Evolutionary conservation across 768 basidiomycete genomes (phyloP), one percentile per base, ranked within the genome.

Genomic region (Rhodotorula taiwanensis): DNA sequence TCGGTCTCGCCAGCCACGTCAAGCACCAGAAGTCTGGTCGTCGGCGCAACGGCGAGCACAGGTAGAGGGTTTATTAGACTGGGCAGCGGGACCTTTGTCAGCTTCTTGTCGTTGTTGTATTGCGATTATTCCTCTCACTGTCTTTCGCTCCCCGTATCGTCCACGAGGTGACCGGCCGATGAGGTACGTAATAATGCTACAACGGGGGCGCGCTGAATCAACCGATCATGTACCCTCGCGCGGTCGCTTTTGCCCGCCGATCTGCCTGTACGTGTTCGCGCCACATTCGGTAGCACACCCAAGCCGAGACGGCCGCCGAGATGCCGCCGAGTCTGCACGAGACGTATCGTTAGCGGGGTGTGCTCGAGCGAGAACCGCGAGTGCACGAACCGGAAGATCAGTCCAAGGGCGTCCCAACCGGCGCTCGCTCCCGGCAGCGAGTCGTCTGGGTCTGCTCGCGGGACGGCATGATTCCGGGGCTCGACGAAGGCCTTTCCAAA

Each of bases 371-470:
- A n/a, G n/a, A n/a, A 5, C 27, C 43, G 48, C 44, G 33, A 21
- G 25, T 36, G 6, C 21, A 33, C 67, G 36, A 23, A 68, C 67
- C 60, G 62, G 52, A 70, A 66, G 48, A 70, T 63, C 28, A 70
- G 42, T 1, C 64, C 65, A 5, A 70, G 28, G 23, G 64, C 61
- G 36, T 57, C 62, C 59, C 62, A 66, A 2, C 58, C 62, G 14
- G 25, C 42, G 10, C 20, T 18, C 0, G 11, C 41, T 8, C 23
- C 58, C 7, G 31, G 42, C 16, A 50, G 41, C 5, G n/a, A 5
- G 31, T 43, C 41, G 15, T 23, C 42, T 15, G 2, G 42, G 23
- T 1, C 56, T 16, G 34, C 50, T 23, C 23, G 36, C 36, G 36
- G 10, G 10, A 16, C 36, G 10, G 36, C 18, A 41, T n/a, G 20